Evolutionary conservation across 768 basidiomycete species (phyloP).

Genomic region (Serendipita sp.): DNA sequence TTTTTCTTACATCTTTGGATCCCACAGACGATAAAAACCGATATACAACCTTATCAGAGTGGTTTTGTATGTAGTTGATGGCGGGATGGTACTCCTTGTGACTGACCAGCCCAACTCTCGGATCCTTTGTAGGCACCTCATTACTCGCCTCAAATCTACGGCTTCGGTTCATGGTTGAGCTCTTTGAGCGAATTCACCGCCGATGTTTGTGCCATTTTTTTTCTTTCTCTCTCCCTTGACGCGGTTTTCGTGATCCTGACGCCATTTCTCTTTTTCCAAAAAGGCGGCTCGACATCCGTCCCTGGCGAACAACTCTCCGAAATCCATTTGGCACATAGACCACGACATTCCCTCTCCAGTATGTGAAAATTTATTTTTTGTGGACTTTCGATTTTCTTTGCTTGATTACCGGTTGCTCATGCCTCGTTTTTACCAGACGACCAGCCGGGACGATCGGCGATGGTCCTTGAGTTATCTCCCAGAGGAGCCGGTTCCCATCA

Average conservation of each 20-base stretch:
- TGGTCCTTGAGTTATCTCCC: not conserved
- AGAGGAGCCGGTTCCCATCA: not conserved
- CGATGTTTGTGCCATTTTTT: not conserved
- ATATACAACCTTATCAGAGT: not conserved
- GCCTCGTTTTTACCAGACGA: not conserved
- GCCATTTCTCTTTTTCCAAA: not conserved
- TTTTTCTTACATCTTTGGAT: not conserved
- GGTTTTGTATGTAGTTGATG: not conserved
- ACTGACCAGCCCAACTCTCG: not conserved
- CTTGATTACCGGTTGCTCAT: not conserved
- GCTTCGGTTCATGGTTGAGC: not conserved
- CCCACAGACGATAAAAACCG: not conserved
- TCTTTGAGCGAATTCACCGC: not conserved
- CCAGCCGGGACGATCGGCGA: not conserved
- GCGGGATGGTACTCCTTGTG: not conserved
- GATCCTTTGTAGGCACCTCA: not conserved
- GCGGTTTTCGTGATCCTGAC: not conserved
- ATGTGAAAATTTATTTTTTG: not conserved
- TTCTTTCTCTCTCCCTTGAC: not conserved
- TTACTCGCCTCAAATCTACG: not conserved
- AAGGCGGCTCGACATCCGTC: not conserved
- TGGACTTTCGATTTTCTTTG: not conserved
- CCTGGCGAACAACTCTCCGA: not conserved
- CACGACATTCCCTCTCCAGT: not conserved
- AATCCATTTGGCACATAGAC: slow-evolving; percentile 3